phyloP scores from a whole-genome alignment of 2,329 filamentous ascomycete genomes.

The Aspergillus sp. region DNA sequence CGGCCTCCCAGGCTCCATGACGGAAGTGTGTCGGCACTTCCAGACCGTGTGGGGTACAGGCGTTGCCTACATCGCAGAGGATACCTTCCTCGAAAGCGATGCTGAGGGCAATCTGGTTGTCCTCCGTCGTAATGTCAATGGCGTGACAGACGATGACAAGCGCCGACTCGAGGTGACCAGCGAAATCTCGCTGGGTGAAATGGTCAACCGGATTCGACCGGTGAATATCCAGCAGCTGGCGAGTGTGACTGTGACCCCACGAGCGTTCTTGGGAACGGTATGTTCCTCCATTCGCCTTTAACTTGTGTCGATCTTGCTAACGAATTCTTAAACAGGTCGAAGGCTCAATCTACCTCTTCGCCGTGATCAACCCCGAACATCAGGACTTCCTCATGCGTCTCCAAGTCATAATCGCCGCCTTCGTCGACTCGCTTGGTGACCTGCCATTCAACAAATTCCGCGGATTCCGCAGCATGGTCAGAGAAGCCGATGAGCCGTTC shows the following conservation, averaged over 20 bases:
- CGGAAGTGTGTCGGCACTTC: constrained; percentile 72
- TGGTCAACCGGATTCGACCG: constrained; percentile 79
- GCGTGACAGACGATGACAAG: constrained; percentile 67
- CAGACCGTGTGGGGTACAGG: constrained; percentile 77
- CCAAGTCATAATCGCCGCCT: constrained; percentile 62
- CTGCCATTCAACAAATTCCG: constrained; percentile 73
- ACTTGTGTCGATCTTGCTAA: neutral
- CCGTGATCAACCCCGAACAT: constrained; percentile 63
- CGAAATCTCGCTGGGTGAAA: constrained; percentile 82
- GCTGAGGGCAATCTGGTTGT: constrained; percentile 82
- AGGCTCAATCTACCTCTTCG: constrained; percentile 85
- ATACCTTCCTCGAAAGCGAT: constrained; percentile 77
- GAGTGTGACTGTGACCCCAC: constrained; percentile 65
- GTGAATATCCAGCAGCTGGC: constrained; percentile 61
- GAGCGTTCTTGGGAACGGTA: constrained; percentile 84
- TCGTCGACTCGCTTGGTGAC: constrained; percentile 62
- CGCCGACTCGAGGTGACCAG: constrained; percentile 64
- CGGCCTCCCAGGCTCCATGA: constrained; percentile 56
- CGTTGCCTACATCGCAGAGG: constrained; percentile 62
- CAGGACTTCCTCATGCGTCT: constrained; percentile 78
- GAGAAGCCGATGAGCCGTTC: constrained; percentile 67
- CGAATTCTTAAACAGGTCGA: constrained; percentile 58
- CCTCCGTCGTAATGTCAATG: constrained; percentile 64
- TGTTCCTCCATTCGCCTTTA: constrained; percentile 27
- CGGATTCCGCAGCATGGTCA: constrained; percentile 68